Percentiles rank a stretch among this genome's conserved stretches.
Evolutionary conservation across 768 basidiomycete species (phyloP).

Genomic region (Solioccasus polychromus): DNA sequence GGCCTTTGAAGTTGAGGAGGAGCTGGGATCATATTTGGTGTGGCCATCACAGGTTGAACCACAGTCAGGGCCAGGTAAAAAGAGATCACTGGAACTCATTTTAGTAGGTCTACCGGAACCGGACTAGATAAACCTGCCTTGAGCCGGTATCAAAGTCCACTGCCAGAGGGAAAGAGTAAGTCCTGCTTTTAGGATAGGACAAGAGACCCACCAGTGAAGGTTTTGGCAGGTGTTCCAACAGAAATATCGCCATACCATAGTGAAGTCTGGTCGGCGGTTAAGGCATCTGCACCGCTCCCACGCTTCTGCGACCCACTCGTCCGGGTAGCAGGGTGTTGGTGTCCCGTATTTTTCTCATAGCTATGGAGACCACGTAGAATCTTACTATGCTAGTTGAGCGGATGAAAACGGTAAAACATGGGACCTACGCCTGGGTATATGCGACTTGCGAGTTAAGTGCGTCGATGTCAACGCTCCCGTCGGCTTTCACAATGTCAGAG

Average conservation of each 20-base stretch:
- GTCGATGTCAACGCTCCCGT: constrained; percentile 2
- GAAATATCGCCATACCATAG: constrained; percentile 15
- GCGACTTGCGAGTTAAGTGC: constrained; percentile 10
- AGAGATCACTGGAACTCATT: constrained; percentile 15
- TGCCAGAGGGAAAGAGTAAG: neutral
- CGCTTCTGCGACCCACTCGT: neutral
- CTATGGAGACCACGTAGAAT: neutral
- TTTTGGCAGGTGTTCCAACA: constrained; percentile 8
- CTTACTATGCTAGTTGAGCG: constrained; percentile 7
- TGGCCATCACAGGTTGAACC: constrained; percentile 27
- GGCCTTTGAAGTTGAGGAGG: constrained; percentile 26
- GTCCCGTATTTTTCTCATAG: constrained; percentile 10
- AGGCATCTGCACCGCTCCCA: neutral
- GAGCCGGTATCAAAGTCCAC: constrained; percentile 31
- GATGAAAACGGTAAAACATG: neutral
- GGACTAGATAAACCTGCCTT: constrained; percentile 2
- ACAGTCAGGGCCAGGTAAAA: constrained; percentile 5
- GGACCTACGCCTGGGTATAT: constrained; percentile 8
- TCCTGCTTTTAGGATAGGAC: no score
- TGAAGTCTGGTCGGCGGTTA: neutral
- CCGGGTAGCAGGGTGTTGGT: neutral
- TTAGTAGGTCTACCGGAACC: neutral
- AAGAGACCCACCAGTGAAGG: constrained; percentile 9
- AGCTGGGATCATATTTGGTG: constrained; percentile 19
- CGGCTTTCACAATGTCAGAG: constrained; percentile 4